A percentile compares a stretch with the other conserved stretches of the same genome.
Conservation (phyloP, 768 basidiomycete genomes). For the Mycena crocata region DNA sequence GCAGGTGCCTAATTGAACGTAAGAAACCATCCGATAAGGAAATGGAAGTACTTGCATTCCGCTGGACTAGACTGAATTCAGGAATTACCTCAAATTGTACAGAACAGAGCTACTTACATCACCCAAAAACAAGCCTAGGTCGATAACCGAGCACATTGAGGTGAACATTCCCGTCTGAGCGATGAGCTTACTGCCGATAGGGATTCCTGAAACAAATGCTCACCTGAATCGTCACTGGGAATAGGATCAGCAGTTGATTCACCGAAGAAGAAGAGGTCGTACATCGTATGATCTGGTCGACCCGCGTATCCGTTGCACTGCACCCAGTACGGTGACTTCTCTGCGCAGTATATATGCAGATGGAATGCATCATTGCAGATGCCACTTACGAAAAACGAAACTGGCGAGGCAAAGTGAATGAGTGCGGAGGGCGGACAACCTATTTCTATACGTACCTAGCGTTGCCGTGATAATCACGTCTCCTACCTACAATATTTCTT, state of each 20-base stretch:
- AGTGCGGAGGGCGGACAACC: too few relatives aligned
- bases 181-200: conserved; percentile 14
- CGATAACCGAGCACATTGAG: conserved; percentile 45
- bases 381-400: conserved; percentile 27
- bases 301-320: conserved; percentile 47
- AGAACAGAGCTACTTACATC: conserved; percentile 15
- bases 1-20: conserved; percentile 38
- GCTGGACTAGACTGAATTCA: neutral
- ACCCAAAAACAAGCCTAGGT: conserved; percentile 47
- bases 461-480: conserved; percentile 42
- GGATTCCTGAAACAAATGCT: too few relatives aligned
- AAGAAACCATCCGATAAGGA: neutral
- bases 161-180: conserved; percentile 39
- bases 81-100: neutral
- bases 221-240: conserved; percentile 51
- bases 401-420: neutral
- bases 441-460: too few relatives aligned
- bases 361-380: neutral
- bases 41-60: conserved; percentile 23
- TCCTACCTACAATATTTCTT: conserved; percentile 9
- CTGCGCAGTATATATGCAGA: conserved; percentile 32
- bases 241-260: neutral
- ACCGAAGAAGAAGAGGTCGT: conserved; percentile 6
- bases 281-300: conserved; percentile 52
- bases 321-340: conserved; percentile 50